These are phyloP conservation scores for Linnemannia exigua DNA, from an alignment of 192 early-diverging fungal genomes.

Conservation along the genomic window DNA sequence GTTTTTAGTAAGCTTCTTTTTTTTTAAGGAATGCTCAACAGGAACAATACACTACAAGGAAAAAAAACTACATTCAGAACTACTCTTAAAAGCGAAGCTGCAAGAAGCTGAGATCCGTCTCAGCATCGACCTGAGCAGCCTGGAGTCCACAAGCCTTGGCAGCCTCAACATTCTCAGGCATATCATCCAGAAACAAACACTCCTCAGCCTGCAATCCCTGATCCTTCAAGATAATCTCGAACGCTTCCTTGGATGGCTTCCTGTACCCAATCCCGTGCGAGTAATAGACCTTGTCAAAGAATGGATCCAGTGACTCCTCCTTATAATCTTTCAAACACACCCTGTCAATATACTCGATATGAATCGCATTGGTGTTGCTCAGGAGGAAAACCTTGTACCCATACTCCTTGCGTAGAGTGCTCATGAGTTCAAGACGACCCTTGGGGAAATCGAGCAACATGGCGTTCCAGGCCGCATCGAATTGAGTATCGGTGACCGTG, in stretches of 20 bases:
- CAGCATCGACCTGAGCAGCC: conserved; percentile 49
- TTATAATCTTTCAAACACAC: conserved; percentile 36
- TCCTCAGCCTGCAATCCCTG: conserved; percentile 22
- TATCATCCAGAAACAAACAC: conserved; percentile 51
- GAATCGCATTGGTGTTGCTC: conserved; percentile 55
- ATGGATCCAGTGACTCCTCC: conserved; percentile 27
- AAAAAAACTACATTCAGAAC: neutral
- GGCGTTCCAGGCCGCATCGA: conserved; percentile 51
- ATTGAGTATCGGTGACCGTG: conserved; percentile 34
- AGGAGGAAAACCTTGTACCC: conserved; percentile 47
- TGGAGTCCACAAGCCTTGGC: conserved; percentile 47
- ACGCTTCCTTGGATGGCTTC: conserved; percentile 48
- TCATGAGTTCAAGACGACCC: conserved; percentile 45
- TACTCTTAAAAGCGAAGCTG: conserved; percentile 42
- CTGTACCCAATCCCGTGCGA: conserved; percentile 44
- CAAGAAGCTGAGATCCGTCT: conserved; percentile 46
- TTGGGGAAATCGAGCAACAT: conserved; percentile 51
- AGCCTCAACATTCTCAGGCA: conserved; percentile 52
- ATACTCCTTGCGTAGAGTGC: conserved; percentile 37
- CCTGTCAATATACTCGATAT: conserved; percentile 41
- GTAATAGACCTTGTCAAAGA: conserved; percentile 53
- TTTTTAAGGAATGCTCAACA: neutral
- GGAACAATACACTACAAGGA: neutral
- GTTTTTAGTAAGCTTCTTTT: neutral
- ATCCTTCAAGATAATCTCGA: conserved; percentile 47